These are phyloP conservation scores for Cryptococcus maquisensis DNA, from an alignment of 1,284 basidiomycete species.

Conservation along the genomic window DNA sequence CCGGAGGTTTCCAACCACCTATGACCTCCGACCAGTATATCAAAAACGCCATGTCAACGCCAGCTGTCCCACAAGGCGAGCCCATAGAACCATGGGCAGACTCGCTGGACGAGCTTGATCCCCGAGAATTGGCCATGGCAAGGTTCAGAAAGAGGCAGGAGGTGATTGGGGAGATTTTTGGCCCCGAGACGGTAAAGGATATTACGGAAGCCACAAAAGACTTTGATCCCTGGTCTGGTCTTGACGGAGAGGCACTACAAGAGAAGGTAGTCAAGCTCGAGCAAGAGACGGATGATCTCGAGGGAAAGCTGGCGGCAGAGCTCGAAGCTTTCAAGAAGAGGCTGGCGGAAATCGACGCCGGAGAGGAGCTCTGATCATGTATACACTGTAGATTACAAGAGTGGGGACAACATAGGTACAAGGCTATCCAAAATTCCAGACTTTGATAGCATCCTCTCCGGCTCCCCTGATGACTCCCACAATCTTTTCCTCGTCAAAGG, in stretches of 20 bases:
- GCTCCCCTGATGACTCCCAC: constrained; percentile 35
- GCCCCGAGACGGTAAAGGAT: constrained; percentile 42
- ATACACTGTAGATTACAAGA: not conserved
- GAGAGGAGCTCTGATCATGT: not conserved
- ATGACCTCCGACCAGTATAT: constrained; percentile 24
- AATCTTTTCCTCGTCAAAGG: constrained; percentile 49
- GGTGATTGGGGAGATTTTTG: constrained; percentile 41
- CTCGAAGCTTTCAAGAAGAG: constrained; percentile 21
- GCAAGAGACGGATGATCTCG: constrained; percentile 38
- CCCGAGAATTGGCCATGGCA: constrained; percentile 41
- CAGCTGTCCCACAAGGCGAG: not conserved
- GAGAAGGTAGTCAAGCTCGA: constrained; percentile 37
- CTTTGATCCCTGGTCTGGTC: not conserved
- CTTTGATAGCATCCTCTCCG: constrained; percentile 28
- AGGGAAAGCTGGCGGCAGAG: constrained; percentile 21
- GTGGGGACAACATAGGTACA: not conserved
- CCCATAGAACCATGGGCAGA: constrained; percentile 43
- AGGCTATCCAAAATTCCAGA: constrained; percentile 37
- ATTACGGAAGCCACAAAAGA: not conserved
- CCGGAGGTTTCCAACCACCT: constrained; percentile 10
- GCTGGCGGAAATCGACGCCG: constrained; percentile 12
- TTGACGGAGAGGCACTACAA: constrained; percentile 17
- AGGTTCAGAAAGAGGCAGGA: constrained; percentile 42
- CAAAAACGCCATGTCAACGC: constrained; percentile 22
- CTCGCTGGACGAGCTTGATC: constrained; percentile 41